Conservation (phyloP, 2,329 filamentous ascomycete genomes). For the Westerdykella ornata region DNA sequence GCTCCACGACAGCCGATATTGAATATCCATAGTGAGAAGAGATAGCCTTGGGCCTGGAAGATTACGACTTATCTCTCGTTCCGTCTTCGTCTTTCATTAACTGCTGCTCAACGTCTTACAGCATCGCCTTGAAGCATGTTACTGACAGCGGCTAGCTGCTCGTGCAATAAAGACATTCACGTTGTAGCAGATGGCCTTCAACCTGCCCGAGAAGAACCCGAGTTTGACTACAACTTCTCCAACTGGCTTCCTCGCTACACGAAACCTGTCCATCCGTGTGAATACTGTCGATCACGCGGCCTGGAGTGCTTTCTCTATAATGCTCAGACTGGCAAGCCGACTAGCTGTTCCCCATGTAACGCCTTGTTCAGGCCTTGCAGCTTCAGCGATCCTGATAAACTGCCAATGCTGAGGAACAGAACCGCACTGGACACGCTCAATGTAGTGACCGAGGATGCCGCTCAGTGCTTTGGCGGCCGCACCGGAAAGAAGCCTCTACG, state of each 20-base stretch:
- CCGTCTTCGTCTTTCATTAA: no score
- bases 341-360: conserved; percentile 43
- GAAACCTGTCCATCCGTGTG: conserved; percentile 42
- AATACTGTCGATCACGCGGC: conserved; percentile 43
- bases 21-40: no score
- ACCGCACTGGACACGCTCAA: conserved; percentile 45
- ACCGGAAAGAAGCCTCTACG: conserved; percentile 36
- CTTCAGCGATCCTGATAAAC: conserved; percentile 36
- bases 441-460: conserved; percentile 40
- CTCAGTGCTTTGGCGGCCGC: conserved; percentile 27
- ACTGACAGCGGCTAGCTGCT: conserved; percentile 13
- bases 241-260: conserved; percentile 44
- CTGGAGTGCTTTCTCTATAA: conserved; percentile 44
- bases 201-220: conserved; percentile 5
- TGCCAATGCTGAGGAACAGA: conserved; percentile 23
- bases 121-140: not conserved
- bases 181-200: conserved; percentile 5
- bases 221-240: conserved; percentile 40
- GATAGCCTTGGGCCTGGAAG: no score
- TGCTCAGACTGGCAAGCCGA: conserved; percentile 33
- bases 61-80: no score
- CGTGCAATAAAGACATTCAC: conserved; percentile 14
- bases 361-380: conserved; percentile 46
- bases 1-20: no score
- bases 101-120: not conserved